phyloP scores from a whole-genome alignment of 305 asterid species.

The Fraxinus sp. region DNA sequence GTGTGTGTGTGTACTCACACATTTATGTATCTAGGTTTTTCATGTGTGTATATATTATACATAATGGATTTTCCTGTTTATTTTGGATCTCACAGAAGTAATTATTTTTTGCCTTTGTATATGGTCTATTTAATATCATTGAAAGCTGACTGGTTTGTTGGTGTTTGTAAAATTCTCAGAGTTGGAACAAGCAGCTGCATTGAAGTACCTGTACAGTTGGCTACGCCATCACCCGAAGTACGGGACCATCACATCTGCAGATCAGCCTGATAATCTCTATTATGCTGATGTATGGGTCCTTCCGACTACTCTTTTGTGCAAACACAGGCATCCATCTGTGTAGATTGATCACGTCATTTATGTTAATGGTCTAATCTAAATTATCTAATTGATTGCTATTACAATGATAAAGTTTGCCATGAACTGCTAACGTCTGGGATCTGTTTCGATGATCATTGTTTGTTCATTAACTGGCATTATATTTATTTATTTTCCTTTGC shows the following conservation, averaged over 20 bases:
- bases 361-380: background rate
- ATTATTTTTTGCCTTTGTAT: background rate
- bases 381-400: constrained; percentile 7
- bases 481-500: background rate
- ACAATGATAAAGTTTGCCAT: constrained; percentile 5
- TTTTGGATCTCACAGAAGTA: background rate
- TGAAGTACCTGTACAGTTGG: constrained; percentile 92
- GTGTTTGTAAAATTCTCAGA: constrained; percentile 51
- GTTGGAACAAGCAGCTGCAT: constrained; percentile 93
- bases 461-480: background rate
- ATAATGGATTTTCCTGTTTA: background rate
- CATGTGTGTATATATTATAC: background rate
- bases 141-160: constrained; percentile 3
- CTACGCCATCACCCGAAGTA: constrained; percentile 84
- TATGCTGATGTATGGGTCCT: constrained; percentile 73
- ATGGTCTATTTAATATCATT: constrained; percentile 3
- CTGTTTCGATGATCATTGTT: background rate
- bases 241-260: constrained; percentile 65
- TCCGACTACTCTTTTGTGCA: background rate
- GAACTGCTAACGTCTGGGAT: background rate
- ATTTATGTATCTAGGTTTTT: background rate
- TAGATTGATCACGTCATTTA: background rate
- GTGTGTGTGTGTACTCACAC: background rate
- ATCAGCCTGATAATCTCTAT: constrained; percentile 75
- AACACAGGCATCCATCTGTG: constrained; percentile 5